These are phyloP conservation scores for Penicillium sp. DNA, from an alignment of 2,329 filamentous ascomycete genomes.

Conservation along the genomic window DNA sequence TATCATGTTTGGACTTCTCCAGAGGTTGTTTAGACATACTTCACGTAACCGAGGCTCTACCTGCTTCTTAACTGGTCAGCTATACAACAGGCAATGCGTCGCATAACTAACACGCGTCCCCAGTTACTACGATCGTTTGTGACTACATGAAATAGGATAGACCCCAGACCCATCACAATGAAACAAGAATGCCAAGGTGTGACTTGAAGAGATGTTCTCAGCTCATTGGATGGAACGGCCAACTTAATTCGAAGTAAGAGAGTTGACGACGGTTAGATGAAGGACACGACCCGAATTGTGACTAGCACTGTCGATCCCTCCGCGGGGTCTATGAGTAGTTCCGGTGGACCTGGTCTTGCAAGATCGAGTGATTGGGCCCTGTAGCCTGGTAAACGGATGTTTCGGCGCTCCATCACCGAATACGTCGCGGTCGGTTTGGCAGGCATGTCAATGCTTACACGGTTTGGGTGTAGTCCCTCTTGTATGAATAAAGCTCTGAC, in stretches of 20 bases:
- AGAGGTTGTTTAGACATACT: not conserved
- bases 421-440: not conserved
- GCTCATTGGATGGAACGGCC: not conserved
- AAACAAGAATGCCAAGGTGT: not conserved
- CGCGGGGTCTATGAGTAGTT: slow-evolving; percentile 1
- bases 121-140: no score
- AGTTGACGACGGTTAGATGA: slow-evolving; percentile 8
- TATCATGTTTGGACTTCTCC: no score
- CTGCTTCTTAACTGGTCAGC: no score
- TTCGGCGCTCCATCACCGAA: not conserved
- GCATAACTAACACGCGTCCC: not conserved
- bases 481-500: not conserved
- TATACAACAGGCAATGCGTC: not conserved
- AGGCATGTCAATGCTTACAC: not conserved
- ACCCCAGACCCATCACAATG: not conserved
- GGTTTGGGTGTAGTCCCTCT: not conserved
- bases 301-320: slow-evolving; percentile 2
- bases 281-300: slow-evolving; percentile 7
- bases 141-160: not conserved
- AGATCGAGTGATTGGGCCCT: not conserved
- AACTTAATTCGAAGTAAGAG: slow-evolving; percentile 3
- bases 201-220: not conserved
- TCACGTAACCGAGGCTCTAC: not conserved
- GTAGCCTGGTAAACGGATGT: not conserved
- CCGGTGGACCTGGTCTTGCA: not conserved